A percentile compares a stretch with the other conserved stretches of the same genome.
Evolutionary conservation across 345 rosid genomes (phyloP).

Genomic region (Zanthoxylum bungeanum): DNA sequence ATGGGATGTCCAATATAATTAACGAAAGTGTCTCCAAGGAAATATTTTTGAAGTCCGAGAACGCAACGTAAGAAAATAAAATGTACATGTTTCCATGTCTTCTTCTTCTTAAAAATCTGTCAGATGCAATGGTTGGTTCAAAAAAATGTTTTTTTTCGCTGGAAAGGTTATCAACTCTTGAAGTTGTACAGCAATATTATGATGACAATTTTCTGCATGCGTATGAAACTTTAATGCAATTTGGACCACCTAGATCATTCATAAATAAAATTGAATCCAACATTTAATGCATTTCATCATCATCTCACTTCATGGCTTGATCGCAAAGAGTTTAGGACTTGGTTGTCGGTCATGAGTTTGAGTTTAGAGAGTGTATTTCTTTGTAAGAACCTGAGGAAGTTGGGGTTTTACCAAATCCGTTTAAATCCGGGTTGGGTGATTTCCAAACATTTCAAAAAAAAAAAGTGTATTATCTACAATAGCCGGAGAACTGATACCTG

Average conservation of each 20-base stretch:
- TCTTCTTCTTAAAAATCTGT: not conserved
- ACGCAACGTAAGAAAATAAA: not conserved
- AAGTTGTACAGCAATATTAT: not conserved
- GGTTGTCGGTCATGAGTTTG: too few relatives aligned
- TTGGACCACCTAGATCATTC: not conserved
- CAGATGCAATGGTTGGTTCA: not conserved
- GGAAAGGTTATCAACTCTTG: not conserved
- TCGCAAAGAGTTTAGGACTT: not conserved
- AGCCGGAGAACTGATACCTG: not conserved
- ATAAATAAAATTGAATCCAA: not conserved
- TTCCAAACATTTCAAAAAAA: not conserved
- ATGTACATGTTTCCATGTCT: not conserved
- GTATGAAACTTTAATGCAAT: not conserved
- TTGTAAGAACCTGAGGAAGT: too few relatives aligned
- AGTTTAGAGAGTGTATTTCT: too few relatives aligned
- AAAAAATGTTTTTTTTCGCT: not conserved
- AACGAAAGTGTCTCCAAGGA: not conserved
- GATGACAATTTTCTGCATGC: not conserved
- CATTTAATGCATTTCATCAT: not conserved
- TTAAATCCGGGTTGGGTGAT: too few relatives aligned
- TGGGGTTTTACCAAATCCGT: too few relatives aligned
- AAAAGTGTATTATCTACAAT: not conserved
- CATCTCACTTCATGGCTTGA: not conserved
- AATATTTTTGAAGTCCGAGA: not conserved
- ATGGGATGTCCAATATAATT: not conserved